Base-by-base conservation (phyloP, 2,329 filamentous ascomycete species). In the Xylaria sp. region DNA sequence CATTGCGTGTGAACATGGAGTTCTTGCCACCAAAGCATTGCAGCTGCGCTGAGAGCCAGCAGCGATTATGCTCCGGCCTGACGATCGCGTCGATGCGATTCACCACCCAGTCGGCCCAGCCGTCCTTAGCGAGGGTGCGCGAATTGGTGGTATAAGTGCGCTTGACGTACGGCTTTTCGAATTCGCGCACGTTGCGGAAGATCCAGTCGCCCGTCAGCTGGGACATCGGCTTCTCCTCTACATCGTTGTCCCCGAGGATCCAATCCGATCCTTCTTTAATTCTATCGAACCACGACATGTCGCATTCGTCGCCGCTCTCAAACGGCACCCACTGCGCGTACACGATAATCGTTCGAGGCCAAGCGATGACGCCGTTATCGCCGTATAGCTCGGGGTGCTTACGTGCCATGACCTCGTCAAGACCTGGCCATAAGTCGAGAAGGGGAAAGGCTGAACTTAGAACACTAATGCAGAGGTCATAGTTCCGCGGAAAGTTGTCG, bases 241-340 rank as follows among this genome's bases (percentile, higher is more conserved):
- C 79, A 20, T 77, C 76, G 64, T 74, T 79, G 12, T 77, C 76
- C 1, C 79, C 74, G 10, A 80, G 74, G 12, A 84, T 71, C 32
- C 77, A 75, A 54, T 82, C 74, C 52, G 84, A 84, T 73, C 82
- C 84, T 9, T 75, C 75, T 56, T 81, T 75, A 62, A 78, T 75
- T 8, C 73, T 71, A 50, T 77, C 74, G 66, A 78, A 78, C 76
- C 76, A 78, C 72, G 72, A 73, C 67, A 46, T 75, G 54, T 82
- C 80, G 67, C 80, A 81, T 60, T 71, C 72, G 70, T 84, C 82
- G 1, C 72, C 74, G 62, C 75, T 74, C 61, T 61, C 75, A 20
- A 82, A 79, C 0, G 83, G 83, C 1, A 84, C 82, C 81, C 82
- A 86, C 68, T 86, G 84, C 3, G 84, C 84, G 51, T 84, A 86